phyloP scores from a whole-genome alignment of 2,329 filamentous ascomycete genomes.

The Fusarium denticulatum region DNA sequence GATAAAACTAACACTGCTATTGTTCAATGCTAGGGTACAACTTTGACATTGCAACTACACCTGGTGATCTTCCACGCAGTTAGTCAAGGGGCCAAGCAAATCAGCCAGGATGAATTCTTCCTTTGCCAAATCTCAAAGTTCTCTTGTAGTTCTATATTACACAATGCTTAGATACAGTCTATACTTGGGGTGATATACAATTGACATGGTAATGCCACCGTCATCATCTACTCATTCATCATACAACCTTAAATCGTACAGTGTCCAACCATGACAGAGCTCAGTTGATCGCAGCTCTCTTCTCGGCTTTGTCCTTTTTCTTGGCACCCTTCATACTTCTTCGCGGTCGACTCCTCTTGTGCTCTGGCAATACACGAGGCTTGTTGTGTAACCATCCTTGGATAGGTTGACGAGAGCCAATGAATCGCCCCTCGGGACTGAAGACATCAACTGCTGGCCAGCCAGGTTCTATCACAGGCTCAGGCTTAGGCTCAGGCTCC shows the following conservation, averaged over 20 bases:
- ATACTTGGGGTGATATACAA: constrained; percentile 19
- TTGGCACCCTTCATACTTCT: constrained; percentile 73
- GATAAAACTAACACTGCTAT: neutral
- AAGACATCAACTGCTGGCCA: constrained; percentile 86
- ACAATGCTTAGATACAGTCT: constrained; percentile 25
- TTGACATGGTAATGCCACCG: constrained; percentile 17
- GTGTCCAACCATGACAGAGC: neutral
- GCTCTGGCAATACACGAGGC: constrained; percentile 59
- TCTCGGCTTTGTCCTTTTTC: constrained; percentile 53
- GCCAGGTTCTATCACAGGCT: constrained; percentile 46
- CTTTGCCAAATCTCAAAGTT: neutral
- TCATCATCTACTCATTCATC: constrained; percentile 27
- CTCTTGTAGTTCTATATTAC: neutral
- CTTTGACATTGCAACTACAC: neutral
- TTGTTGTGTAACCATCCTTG: constrained; percentile 74
- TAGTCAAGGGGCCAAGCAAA: neutral
- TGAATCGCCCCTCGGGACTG: constrained; percentile 82
- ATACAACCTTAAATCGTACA: constrained; percentile 14
- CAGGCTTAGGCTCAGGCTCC: constrained; percentile 17
- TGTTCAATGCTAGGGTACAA: neutral
- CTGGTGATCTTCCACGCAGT: constrained; percentile 2
- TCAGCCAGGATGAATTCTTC: neutral
- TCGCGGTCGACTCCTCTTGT: constrained; percentile 67
- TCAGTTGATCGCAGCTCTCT: constrained; percentile 35
- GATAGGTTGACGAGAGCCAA: constrained; percentile 74